phyloP scores from a whole-genome alignment of 164 flowering plant species.

The Chloranthus sessilifolius region DNA sequence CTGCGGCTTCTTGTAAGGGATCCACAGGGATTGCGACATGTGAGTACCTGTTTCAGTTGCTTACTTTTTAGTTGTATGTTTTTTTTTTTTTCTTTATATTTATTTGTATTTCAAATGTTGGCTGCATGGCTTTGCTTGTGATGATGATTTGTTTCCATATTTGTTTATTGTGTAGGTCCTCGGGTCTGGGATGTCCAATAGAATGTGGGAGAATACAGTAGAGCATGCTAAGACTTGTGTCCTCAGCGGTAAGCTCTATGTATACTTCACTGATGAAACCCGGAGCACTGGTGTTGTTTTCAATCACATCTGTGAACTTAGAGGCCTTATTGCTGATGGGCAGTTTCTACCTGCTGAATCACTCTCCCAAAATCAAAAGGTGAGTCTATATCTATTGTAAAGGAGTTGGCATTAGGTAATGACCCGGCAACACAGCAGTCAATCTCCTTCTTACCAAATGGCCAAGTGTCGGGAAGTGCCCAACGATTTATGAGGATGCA shows the following conservation, averaged over 20 bases:
- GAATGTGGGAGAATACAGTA: slow-evolving; percentile 64
- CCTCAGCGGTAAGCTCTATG: slow-evolving; percentile 46
- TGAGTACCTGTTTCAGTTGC: slow-evolving; percentile 20
- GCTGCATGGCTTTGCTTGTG: too few species aligned
- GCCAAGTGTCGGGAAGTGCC: too few species aligned
- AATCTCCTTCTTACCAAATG: too few species aligned
- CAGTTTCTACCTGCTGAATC: slow-evolving; percentile 46
- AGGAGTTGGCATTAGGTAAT: too few species aligned
- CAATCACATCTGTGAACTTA: slow-evolving; percentile 50
- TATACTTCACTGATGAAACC: slow-evolving; percentile 37
- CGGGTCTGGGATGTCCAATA: slow-evolving; percentile 63
- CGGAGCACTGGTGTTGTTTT: slow-evolving; percentile 39
- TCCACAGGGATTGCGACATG: slow-evolving; percentile 44
- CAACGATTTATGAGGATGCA: too few species aligned
- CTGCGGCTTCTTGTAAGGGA: slow-evolving; percentile 49
- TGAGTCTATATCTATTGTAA: too few species aligned
- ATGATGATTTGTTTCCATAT: background rate
- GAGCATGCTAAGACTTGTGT: slow-evolving; percentile 65
- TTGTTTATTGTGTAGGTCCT: slow-evolving; percentile 31
- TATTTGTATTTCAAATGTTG: background rate
- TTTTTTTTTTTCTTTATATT: background rate
- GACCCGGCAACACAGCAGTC: background rate
- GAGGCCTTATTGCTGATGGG: slow-evolving; percentile 45
- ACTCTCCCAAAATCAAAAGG: slow-evolving; percentile 47
- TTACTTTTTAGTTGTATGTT: background rate